Base-by-base conservation (phyloP, 2,329 filamentous ascomycete genomes). In the Geosmithia putterillii region DNA sequence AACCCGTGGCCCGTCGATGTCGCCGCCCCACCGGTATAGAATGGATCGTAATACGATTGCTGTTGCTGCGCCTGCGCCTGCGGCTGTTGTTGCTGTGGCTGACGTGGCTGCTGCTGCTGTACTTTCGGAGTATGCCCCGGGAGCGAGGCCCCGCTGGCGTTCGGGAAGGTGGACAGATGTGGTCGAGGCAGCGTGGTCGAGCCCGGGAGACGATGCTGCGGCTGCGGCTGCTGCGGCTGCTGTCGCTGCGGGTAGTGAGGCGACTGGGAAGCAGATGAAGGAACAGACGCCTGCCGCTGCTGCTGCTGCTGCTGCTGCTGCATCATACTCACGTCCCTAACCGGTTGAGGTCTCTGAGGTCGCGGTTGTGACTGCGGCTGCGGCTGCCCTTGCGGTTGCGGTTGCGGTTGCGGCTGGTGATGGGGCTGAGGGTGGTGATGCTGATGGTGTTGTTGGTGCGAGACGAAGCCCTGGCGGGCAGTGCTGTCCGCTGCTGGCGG, bases 351-450 rank as follows among this genome's bases (percentile, higher is more conserved):
- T 37, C 18, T 12, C 35, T 37, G 35, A 17, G n/a, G 35, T n/a
- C 18, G 35, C 7, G 35, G n/a, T 7, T 37, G 19, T n/a, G 57
- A 14, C 51, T n/a, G 54, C 47, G 14, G 50, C 19, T 42, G 41
- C 25, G 15, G 58, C 17, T 37, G 35, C 15, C 22, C 18, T 14
- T 40, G 38, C 19, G 21, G 38, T n/a, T 55, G 35, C 23, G 39
- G 42, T 22, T 40, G 59, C n/a, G 56, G 48, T 43, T 60, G 57
- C 9, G 62, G 57, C 40, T 67, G 49, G 47, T 62, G 53, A 6
- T 32, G 28, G 25, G 5, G 15, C 15, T 17, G 15, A 10, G 10
- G 22, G 14, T 28, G 21, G 38, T 12, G n/a, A 17, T 38, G 36
- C 19, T 40, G 38, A 17, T 17, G 21, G 22, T 40, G 38, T 7